Percentiles rank a stretch among this genome's conserved stretches.
Evolutionary conservation across 306 rosid genomes (phyloP).

Genomic region (Mucuna pruriens): DNA sequence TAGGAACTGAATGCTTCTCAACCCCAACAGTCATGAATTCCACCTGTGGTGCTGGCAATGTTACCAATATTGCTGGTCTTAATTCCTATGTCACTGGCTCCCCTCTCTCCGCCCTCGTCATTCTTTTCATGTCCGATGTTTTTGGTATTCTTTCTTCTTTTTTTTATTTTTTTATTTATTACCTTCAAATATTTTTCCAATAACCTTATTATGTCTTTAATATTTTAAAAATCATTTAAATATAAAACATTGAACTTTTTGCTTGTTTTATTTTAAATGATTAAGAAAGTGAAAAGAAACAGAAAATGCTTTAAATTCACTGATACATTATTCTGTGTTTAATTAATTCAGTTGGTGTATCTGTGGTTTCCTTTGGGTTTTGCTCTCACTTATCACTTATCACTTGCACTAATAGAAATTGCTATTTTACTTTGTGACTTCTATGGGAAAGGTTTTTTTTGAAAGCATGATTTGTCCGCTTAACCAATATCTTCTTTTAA

Average conservation of each 20-base stretch:
- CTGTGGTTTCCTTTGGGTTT: neutral
- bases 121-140: constrained; percentile 57
- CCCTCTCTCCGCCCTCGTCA: constrained; percentile 37
- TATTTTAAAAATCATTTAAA: too few relatives aligned
- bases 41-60: constrained; percentile 53
- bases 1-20: constrained; percentile 54
- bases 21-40: constrained; percentile 60
- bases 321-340: neutral
- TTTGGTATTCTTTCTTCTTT: constrained; percentile 42
- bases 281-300: neutral
- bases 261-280: neutral
- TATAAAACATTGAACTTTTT: neutral
- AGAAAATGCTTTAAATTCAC: too few relatives aligned
- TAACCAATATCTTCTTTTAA: constrained; percentile 19
- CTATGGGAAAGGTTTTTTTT: neutral
- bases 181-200: neutral
- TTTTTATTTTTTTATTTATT: neutral
- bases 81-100: constrained; percentile 57
- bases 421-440: neutral
- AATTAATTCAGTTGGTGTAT: neutral
- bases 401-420: neutral
- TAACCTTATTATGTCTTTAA: too few relatives aligned
- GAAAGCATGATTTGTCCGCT: too few relatives aligned
- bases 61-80: constrained; percentile 55
- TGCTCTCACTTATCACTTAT: neutral